Evolutionary conservation across 2,329 filamentous ascomycete species (phyloP).

Genomic region (Apiospora kogelbergensis): DNA sequence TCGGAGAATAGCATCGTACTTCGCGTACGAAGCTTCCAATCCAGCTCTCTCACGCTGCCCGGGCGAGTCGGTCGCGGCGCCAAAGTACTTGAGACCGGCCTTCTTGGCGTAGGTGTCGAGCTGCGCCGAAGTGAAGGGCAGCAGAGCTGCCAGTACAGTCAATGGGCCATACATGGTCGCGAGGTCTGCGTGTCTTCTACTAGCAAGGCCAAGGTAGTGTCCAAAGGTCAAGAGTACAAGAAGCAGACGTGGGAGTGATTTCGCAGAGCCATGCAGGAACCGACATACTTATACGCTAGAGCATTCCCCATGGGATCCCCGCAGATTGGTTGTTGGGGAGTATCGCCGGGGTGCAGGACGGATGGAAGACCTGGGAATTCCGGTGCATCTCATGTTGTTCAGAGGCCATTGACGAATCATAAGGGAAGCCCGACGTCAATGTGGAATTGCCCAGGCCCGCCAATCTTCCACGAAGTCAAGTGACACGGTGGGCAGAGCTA

Average conservation of each 20-base stretch:
- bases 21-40: constrained; percentile 46
- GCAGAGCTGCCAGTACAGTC: constrained; percentile 26
- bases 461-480: not conserved
- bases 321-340: not conserved
- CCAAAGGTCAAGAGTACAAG: too few relatives aligned
- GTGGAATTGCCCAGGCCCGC: not conserved
- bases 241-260: too few relatives aligned
- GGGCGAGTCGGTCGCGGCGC: constrained; percentile 57
- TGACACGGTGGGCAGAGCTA: not conserved
- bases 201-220: too few relatives aligned
- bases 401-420: constrained; percentile 7
- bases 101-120: constrained; percentile 50
- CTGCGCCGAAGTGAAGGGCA: constrained; percentile 33
- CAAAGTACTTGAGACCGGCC: constrained; percentile 59
- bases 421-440: too few relatives aligned
- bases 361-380: not conserved
- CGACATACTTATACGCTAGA: not conserved
- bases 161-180: constrained; percentile 23
- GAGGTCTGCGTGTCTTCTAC: too few relatives aligned
- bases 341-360: not conserved
- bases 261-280: not conserved
- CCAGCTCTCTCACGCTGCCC: constrained; percentile 43
- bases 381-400: too few relatives aligned
- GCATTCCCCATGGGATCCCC: not conserved
- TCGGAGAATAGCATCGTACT: constrained; percentile 54